Percentiles rank a stretch among this genome's conserved stretches.
These are phyloP conservation scores for Albizia julibrissin DNA, from an alignment of 306 rosid species.

Conservation along the genomic window DNA sequence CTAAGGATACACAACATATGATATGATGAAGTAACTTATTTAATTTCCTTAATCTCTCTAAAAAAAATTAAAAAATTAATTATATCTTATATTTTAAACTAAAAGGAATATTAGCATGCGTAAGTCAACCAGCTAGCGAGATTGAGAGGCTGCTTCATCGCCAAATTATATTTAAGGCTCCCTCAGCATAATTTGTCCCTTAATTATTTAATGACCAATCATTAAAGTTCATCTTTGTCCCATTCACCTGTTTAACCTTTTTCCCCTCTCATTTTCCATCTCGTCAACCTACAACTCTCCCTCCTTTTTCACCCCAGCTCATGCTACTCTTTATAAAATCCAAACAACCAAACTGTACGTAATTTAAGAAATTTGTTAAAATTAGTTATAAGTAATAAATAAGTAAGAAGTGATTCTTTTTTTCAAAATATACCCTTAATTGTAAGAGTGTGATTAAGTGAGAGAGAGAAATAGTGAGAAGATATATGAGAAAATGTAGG, in stretches of 20 bases:
- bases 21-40: too few species aligned
- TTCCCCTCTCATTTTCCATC: constrained; percentile 33
- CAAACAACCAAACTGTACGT: too few species aligned
- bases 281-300: neutral
- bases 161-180: neutral
- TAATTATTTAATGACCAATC: constrained; percentile 16
- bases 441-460: too few species aligned
- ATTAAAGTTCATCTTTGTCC: constrained; percentile 36
- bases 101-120: neutral
- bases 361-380: too few species aligned
- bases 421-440: neutral
- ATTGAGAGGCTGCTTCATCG: neutral
- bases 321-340: too few species aligned
- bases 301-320: neutral
- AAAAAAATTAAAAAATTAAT: too few species aligned
- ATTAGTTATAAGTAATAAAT: too few species aligned
- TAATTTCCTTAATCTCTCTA: too few species aligned
- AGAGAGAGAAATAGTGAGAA: too few species aligned
- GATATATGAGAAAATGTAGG: neutral
- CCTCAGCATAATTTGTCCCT: neutral
- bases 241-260: constrained; percentile 17
- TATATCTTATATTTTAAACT: too few species aligned
- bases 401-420: neutral
- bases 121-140: neutral
- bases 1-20: too few species aligned